Evolutionary conservation across 2,329 filamentous ascomycete species (phyloP), one percentile per base, ranked within the genome.

Genomic region (Onygena corvina): DNA sequence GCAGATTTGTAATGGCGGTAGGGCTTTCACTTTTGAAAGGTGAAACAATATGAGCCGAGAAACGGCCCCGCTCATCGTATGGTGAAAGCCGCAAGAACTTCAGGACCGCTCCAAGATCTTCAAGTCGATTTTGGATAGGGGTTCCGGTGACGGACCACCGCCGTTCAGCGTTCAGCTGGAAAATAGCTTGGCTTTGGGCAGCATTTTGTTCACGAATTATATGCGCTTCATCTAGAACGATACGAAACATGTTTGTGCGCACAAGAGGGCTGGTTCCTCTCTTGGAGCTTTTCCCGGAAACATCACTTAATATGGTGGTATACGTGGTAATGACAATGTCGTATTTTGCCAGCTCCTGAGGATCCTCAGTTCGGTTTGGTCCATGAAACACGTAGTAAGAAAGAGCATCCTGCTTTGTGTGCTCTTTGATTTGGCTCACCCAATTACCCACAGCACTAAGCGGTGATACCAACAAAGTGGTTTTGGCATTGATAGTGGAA

Each of bases 121-220:
- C 88, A 2, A 96, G 74, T 3, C 86, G 82, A 61, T 98, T 98
- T 66, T 96, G 90, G 6, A 96, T 86, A 0, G 89, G 92, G 0
- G 92, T 96, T 49, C 90, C 92, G 0, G 92, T 96, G n/a, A 96
- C 86, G 2, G 89, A 90, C 92, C 92, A 98, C 29, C 89, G 82
- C 27, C 89, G 80, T 60, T 85, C 77, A 1, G 88, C 86, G 52
- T 84, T 76, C 2, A 96, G 72, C 16, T 79, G 77, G 55, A 87
- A 89, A 16, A 92, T 86, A 2, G 86, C 86, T 62, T 89, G 87
- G 48, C 88, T 93, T 57, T 90, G 84, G 34, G 84, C 72, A 0
- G 88, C 90, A 2, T 74, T 77, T 54, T 86, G 83, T 58, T 93
- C 90, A 21, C 92, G 85, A 56, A 98, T 96, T 66, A 85, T 85